These are phyloP conservation scores for Paradendryphiella salina DNA, from an alignment of 2,329 filamentous ascomycete species.

Conservation along the genomic window DNA sequence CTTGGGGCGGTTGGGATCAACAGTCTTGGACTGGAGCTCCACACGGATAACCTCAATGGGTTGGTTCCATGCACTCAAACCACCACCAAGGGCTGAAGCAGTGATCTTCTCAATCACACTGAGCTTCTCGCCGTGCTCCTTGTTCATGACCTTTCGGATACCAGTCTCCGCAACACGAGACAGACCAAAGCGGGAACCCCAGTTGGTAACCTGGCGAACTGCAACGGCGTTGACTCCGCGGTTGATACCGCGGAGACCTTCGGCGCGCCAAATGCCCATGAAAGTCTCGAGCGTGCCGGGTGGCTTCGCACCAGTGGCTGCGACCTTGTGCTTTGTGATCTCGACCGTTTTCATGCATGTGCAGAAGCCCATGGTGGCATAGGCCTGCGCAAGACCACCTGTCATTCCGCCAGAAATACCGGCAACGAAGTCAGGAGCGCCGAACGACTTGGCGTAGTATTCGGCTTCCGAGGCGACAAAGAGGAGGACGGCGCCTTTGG, in stretches of 20 bases:
- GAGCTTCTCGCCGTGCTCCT: conserved; percentile 79
- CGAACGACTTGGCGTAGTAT: conserved; percentile 82
- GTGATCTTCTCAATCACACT: conserved; percentile 82
- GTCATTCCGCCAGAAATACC: conserved; percentile 91
- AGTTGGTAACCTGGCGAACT: conserved; percentile 99
- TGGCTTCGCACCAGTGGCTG: conserved; percentile 77
- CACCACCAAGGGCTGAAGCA: conserved; percentile 85
- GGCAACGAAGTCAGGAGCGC: conserved; percentile 81
- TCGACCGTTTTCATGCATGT: conserved; percentile 99
- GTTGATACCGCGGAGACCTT: conserved; percentile 96
- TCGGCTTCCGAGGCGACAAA: conserved; percentile 99
- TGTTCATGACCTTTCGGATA: conserved; percentile 77
- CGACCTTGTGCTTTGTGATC: conserved; percentile 97
- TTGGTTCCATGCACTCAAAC: conserved; percentile 97
- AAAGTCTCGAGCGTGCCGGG: conserved; percentile 94
- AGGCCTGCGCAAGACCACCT: conserved; percentile 95
- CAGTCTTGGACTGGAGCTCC: conserved; percentile 99
- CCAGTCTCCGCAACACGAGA: conserved; percentile 87
- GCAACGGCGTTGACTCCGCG: conserved; percentile 98
- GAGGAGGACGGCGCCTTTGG: conserved; percentile 97
- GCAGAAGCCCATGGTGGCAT: conserved; percentile 99
- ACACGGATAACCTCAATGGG: conserved; percentile 99
- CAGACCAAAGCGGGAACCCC: conserved; percentile 94
- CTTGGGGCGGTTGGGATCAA: conserved; percentile 96
- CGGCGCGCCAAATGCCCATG: conserved; percentile 92